Base-by-base conservation (phyloP, 768 basidiomycete genomes). In the Clitopilus hobsonii region DNA sequence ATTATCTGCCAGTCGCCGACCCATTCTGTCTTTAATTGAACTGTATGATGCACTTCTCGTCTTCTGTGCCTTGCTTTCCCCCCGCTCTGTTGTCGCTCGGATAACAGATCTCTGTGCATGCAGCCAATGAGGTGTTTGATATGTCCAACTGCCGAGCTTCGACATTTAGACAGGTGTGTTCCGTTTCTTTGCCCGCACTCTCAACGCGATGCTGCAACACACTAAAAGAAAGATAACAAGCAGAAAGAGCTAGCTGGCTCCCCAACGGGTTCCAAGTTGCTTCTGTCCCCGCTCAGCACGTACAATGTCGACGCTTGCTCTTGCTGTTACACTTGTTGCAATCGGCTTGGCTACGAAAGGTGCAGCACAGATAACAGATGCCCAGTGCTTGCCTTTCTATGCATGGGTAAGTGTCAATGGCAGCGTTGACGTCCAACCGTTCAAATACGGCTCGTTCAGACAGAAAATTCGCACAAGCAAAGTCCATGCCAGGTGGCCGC, bases 401-500 rank as follows among this genome's bases (percentile, higher is more conserved):
- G 58, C 67, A 56, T 77, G 76, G 76, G 77, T 76, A 38, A 25
- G 65, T 63, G 28, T 49, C 24, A 5, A 14, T 24, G 48, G 27
- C 20, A n/a, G n/a, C n/a, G n/a, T n/a, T n/a, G n/a, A n/a, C n/a
- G n/a, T n/a, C n/a, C n/a, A n/a, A n/a, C n/a, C n/a, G n/a, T n/a
- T 36, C 32, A 14, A n/a, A 49, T 52, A 48, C 49, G 54, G 7
- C 53, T 50, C n/a, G 36, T 38, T 7, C 52, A 77, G 75, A 70
- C 71, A 28, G 71, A 62, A 38, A 83, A 83, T 54, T 78, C 77
- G 22, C 69, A 71, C 50, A 64, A 65, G 41, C 73, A 82, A 56
- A 77, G 65, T n/a, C 78, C 80, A 20, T 82, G 80, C 58, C 47
- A 70, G 14, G 65, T 82, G 20, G 66, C 78, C 13, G 72, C 79